Conservation (phyloP, 441 rosid genomes). For the Euphorbia celastroides region DNA sequence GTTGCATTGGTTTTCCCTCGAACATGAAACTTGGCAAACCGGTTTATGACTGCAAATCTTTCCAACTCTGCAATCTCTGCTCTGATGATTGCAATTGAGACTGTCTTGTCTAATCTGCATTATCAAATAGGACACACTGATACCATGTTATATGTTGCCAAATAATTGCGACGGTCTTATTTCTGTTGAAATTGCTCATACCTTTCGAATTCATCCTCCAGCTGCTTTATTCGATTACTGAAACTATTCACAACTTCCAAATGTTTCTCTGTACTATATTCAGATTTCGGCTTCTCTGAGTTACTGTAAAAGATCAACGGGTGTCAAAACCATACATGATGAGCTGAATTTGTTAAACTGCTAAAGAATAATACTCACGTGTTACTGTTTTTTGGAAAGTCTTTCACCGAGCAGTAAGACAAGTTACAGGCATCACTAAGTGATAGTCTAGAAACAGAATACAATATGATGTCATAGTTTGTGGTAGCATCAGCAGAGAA, state of each 20-base stretch:
- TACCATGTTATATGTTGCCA: not conserved
- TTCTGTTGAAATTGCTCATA: conserved; percentile 15
- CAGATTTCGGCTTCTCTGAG: conserved; percentile 33
- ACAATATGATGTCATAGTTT: conserved; percentile 42
- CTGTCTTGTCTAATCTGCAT: conserved; percentile 68
- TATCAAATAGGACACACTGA: conserved; percentile 6
- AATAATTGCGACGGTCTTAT: not conserved
- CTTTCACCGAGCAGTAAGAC: conserved; percentile 23
- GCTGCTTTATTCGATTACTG: conserved; percentile 40
- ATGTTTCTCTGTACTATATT: conserved; percentile 33
- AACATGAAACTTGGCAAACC: conserved; percentile 78
- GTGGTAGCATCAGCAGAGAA: conserved; percentile 39
- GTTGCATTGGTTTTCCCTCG: conserved; percentile 35
- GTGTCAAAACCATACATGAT: not conserved
- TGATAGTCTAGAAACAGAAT: conserved; percentile 48
- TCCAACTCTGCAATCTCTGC: conserved; percentile 76
- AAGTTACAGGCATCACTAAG: conserved; percentile 63
- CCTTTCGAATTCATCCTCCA: conserved; percentile 59
- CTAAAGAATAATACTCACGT: conserved; percentile 37
- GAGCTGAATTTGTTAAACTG: not conserved
- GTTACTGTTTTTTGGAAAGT: conserved; percentile 20
- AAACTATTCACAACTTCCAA: conserved; percentile 38
- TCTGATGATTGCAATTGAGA: conserved; percentile 52
- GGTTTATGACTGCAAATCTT: conserved; percentile 71
- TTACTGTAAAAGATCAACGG: conserved; percentile 27